Conservation (phyloP, 768 basidiomycete species). For the Panaeolus cyanescens region DNA sequence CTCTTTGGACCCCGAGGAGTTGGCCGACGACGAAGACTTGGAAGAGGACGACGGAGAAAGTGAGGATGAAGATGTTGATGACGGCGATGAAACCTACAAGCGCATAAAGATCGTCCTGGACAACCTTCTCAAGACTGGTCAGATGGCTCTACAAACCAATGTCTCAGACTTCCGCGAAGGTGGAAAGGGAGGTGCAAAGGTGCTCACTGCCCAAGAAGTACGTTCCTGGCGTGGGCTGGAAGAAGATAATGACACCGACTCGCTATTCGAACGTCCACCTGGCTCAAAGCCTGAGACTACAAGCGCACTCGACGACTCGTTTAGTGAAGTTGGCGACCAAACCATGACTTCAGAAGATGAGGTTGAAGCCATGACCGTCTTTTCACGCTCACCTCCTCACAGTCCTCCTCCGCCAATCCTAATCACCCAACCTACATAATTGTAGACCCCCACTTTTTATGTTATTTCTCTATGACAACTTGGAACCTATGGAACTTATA, state of each 20-base stretch:
- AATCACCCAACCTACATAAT: slow-evolving; percentile 34
- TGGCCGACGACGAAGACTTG: slow-evolving; percentile 46
- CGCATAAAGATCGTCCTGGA: slow-evolving; percentile 70
- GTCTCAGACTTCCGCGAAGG: slow-evolving; percentile 51
- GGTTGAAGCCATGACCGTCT: slow-evolving; percentile 39
- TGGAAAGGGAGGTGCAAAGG: slow-evolving; percentile 56
- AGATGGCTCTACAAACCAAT: slow-evolving; percentile 60
- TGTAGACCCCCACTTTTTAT: neutral
- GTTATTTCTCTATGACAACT: slow-evolving; percentile 7
- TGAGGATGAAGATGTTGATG: slow-evolving; percentile 38
- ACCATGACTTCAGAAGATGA: slow-evolving; percentile 39
- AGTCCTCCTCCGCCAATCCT: slow-evolving; percentile 38
- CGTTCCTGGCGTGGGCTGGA: slow-evolving; percentile 51
- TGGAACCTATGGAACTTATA: neutral
- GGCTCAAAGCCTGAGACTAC: slow-evolving; percentile 1
- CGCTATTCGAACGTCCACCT: neutral
- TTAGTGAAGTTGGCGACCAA: slow-evolving; percentile 18
- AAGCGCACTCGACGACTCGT: slow-evolving; percentile 1
- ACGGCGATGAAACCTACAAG: slow-evolving; percentile 58
- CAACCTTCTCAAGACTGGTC: slow-evolving; percentile 56
- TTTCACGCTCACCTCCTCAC: slow-evolving; percentile 23
- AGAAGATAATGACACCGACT: slow-evolving; percentile 26
- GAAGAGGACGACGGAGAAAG: slow-evolving; percentile 49
- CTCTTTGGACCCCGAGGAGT: slow-evolving; percentile 45
- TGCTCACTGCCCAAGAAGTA: slow-evolving; percentile 74